Evolutionary conservation across 208 protist species (phyloP), one percentile per base, ranked within the genome.

Genomic region (Acanthamoeba rhysodes): DNA sequence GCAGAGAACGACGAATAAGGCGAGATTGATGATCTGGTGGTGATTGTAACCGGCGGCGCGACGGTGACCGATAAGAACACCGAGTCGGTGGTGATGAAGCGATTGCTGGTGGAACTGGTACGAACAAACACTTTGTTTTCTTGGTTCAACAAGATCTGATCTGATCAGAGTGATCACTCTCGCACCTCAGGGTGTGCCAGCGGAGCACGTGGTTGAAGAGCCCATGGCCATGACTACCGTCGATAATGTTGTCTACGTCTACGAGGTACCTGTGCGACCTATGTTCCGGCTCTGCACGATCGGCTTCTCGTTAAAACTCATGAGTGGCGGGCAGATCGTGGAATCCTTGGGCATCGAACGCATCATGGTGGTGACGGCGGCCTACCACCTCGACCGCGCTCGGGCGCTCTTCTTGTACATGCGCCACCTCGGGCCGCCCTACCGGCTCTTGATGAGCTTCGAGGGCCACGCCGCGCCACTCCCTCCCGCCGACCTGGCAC

Each of bases 51-150:
- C 12, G 70, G 70, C 5, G 70, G 70, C 20, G 32, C 22, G 8
- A 78, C 70, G 8, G 70, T 78, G 6, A 14, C 8, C 9, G 70
- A n/a, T 16, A 20, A n/a, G 22, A 66, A 78, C 37, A 48, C 37
- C 10, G 70, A 78, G n/a, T 29, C 70, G 24, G 32, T 18, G 12
- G 70, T 78, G n/a, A 78, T 78, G 70, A 78, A 78, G 70, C 70
- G 29, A 8, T 20, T 78, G n/a, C 70, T 78, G 7, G 37, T 78
- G 7, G 70, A n/a, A 8, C 7, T 37, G 66, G 66, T 72, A 41
- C 37, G 37, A n/a, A 20, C 66, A 37, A 16, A 72, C 22, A 20
- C 1, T 18, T 72, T 16, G 18, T 16, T 27, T 57, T 41, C 4
- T 41, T 41, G 37, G 37, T 41, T 41, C 37, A 41, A 41, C 37